Percentiles rank a stretch among this genome's conserved stretches.
phyloP scores from a whole-genome alignment of 306 rosid species.

The Dalbergia oliveri region DNA sequence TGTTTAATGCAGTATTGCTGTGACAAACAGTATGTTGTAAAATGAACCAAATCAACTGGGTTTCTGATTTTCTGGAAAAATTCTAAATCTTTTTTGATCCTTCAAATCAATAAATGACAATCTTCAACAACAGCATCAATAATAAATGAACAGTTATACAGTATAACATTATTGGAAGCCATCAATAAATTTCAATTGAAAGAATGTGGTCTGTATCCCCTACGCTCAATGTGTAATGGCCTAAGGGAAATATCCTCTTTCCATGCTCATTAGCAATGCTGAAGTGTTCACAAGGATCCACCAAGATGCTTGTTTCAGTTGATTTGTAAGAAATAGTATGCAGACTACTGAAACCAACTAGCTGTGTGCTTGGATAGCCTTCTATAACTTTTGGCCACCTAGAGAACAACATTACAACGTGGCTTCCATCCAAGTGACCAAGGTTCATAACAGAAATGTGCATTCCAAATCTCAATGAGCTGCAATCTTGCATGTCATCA shows the following conservation, averaged over 20 bases:
- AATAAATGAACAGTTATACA: not conserved
- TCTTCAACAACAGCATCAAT: not conserved
- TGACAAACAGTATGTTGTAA: too few relatives aligned
- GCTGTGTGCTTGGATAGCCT: conserved; percentile 46
- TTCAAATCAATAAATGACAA: not conserved
- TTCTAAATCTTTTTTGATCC: too few relatives aligned
- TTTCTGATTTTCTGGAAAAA: too few relatives aligned
- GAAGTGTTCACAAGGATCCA: conserved; percentile 83
- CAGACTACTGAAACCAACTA: conserved; percentile 52
- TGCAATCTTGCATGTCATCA: conserved; percentile 67
- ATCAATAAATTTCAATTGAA: conserved; percentile 59
- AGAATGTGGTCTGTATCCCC: conserved; percentile 70
- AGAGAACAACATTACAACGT: conserved; percentile 79
- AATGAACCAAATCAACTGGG: too few relatives aligned
- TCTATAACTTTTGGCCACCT: conserved; percentile 47
- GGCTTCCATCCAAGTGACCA: conserved; percentile 80
- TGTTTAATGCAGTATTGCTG: too few relatives aligned
- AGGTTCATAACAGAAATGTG: conserved; percentile 64
- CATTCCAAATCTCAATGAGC: conserved; percentile 59
- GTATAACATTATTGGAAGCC: not conserved
- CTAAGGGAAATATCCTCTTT: conserved; percentile 71
- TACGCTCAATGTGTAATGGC: conserved; percentile 58
- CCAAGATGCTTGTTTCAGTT: conserved; percentile 62
- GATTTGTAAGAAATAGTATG: conserved; percentile 46
- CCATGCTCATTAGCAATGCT: conserved; percentile 78